Base-by-base conservation (phyloP, 805 yeast species). In the Wickerhamomyces chaumierensis region DNA sequence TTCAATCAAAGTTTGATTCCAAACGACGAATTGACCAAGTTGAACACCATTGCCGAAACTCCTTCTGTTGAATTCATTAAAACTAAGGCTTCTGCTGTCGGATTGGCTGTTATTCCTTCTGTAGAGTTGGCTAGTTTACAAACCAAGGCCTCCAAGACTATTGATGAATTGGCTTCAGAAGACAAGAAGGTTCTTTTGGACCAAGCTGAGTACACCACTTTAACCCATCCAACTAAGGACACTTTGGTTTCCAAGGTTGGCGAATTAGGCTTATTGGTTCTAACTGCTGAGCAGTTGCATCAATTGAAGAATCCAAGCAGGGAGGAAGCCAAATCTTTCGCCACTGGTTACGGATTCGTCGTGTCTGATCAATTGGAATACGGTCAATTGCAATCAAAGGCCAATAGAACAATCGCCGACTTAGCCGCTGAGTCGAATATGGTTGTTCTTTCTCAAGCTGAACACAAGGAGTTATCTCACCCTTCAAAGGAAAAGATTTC, bases 81-180 rank as follows among this genome's bases (percentile, higher is more conserved):
- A 3, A 28, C 31, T 5, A 41, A 38, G 25, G 49, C 53, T n/a
- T 39, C 38, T 13, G 36, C 27, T 2, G 21, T 38, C 12, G 46
- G 42, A 8, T 33, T 44, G 38, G 35, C 42, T 16, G 33, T 48
- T 16, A 34, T 53, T 5, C 41, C 45, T 14, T 39, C 44, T 20
- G 43, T 42, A 4, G 48, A 40, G 14, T 38, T 33, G 23, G 35
- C 35, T 4, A 36, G 37, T 3, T 31, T 52, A 17, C 33, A 42
- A 5, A n/a, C 33, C 2, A 17, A 44, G 12, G 45, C 47, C 2
- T 39, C 44, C 14, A 59, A 58, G 34, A 40, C 55, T 6, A 18
- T 47, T n/a, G 52, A 48, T 13, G 53, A 52, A 21, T 37, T 57
- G 21, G 45, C 44, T 2, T 42, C 49, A 27, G 56, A 57, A 23